Evolutionary conservation across 2,329 filamentous ascomycete genomes (phyloP).

Genomic region (Drechslera avenae): DNA sequence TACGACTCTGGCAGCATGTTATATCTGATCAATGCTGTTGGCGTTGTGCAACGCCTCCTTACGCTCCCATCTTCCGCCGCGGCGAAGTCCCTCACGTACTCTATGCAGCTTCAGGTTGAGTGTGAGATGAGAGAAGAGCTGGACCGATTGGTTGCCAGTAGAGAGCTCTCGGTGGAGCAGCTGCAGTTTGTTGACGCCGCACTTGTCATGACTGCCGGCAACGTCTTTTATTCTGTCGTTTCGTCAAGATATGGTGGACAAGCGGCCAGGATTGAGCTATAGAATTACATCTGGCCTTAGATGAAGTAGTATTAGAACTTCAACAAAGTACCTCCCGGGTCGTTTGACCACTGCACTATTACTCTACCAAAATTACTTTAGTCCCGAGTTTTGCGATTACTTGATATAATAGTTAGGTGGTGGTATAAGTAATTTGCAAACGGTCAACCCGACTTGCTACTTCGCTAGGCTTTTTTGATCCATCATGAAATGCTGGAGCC

Average conservation of each 20-base stretch:
- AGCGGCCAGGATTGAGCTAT: neutral
- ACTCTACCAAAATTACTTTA: too few species aligned
- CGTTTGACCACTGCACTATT: too few species aligned
- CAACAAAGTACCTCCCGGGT: too few species aligned
- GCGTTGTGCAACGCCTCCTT: neutral
- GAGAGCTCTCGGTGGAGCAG: neutral
- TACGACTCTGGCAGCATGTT: neutral
- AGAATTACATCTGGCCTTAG: too few species aligned
- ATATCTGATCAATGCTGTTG: neutral
- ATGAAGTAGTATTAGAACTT: too few species aligned
- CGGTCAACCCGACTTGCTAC: too few species aligned
- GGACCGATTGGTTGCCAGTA: neutral
- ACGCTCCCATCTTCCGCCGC: neutral
- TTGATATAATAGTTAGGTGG: too few species aligned
- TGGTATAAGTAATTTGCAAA: too few species aligned
- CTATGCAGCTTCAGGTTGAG: conserved; percentile 1
- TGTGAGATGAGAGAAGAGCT: neutral
- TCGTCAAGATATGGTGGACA: neutral
- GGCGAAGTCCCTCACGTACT: neutral
- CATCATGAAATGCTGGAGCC: too few species aligned
- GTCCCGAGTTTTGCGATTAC: too few species aligned
- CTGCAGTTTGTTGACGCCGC: neutral
- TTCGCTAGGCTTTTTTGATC: too few species aligned
- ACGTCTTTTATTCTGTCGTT: neutral
- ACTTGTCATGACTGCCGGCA: neutral